Conservation (phyloP, 306 rosid species). For the Acacia confusa region DNA sequence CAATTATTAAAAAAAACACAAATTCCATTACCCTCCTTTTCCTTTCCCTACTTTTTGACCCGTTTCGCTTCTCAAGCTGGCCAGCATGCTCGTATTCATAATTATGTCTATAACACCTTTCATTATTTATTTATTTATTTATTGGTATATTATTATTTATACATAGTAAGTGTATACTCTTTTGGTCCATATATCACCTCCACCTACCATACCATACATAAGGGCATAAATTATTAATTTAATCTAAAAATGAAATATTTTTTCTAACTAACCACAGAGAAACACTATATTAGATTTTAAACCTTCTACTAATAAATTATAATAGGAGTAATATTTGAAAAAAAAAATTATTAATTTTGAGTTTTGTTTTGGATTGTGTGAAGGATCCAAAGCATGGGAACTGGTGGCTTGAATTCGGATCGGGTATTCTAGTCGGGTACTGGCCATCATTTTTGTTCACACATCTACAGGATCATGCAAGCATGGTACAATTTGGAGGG, state of each 20-base stretch:
- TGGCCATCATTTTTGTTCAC: conserved; percentile 93
- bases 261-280: too few species aligned
- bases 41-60: conserved; percentile 41
- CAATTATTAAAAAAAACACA: conserved; percentile 2
- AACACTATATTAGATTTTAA: not conserved
- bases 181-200: not conserved
- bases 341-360: not conserved
- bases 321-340: too few species aligned
- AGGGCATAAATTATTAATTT: too few species aligned
- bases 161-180: not conserved
- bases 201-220: too few species aligned
- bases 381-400: conserved; percentile 97
- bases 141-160: not conserved
- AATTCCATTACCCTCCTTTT: conserved; percentile 26
- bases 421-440: conserved; percentile 75
- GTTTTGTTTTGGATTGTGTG: conserved; percentile 1
- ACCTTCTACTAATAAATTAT: too few species aligned
- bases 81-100: conserved; percentile 45
- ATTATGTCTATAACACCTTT: conserved; percentile 41
- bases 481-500: conserved; percentile 94
- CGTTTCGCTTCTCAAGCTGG: conserved; percentile 34
- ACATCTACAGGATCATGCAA: conserved; percentile 75
- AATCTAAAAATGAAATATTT: too few species aligned
- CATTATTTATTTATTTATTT: not conserved
- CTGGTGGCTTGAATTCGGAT: conserved; percentile 95